Percentiles rank a stretch among this genome's conserved stretches.
These are phyloP conservation scores for Rhinocladiella mackenziei DNA, from an alignment of 2,329 filamentous ascomycete genomes.

Conservation along the genomic window DNA sequence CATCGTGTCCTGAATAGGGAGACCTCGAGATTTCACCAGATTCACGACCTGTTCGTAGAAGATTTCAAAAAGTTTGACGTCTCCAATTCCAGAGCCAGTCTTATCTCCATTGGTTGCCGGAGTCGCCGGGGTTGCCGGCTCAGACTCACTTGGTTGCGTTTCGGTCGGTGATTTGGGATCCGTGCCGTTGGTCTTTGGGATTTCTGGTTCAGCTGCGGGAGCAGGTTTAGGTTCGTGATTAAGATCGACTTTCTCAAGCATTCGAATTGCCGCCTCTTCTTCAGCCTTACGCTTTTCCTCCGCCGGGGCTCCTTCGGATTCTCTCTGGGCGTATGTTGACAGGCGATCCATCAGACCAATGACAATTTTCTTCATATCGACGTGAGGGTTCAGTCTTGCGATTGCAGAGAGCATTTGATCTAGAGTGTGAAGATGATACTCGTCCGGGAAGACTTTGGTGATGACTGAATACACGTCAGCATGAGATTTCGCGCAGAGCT, in stretches of 20 bases:
- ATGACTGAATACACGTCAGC: slow-evolving; percentile 58
- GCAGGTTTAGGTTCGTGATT: slow-evolving; percentile 33
- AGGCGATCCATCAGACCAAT: slow-evolving; percentile 96
- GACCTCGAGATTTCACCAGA: slow-evolving; percentile 81
- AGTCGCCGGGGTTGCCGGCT: slow-evolving; percentile 26
- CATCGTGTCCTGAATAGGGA: slow-evolving; percentile 92
- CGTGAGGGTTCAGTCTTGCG: slow-evolving; percentile 86
- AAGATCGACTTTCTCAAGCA: slow-evolving; percentile 75
- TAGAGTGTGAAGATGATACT: slow-evolving; percentile 94
- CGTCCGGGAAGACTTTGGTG: slow-evolving; percentile 97
- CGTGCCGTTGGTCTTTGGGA: slow-evolving; percentile 35
- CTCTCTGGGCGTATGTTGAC: slow-evolving; percentile 88
- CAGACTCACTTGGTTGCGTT: slow-evolving; percentile 36
- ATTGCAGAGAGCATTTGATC: slow-evolving; percentile 94
- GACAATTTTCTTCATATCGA: slow-evolving; percentile 96
- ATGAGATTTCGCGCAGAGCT: neutral
- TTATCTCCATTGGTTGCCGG: slow-evolving; percentile 35
- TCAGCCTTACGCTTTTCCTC: slow-evolving; percentile 74
- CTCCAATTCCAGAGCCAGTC: slow-evolving; percentile 43
- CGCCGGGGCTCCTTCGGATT: slow-evolving; percentile 65
- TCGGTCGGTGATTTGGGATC: slow-evolving; percentile 19
- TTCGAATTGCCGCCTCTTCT: slow-evolving; percentile 71
- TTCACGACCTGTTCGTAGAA: slow-evolving; percentile 96
- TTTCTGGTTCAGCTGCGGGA: slow-evolving; percentile 31
- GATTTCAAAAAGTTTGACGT: slow-evolving; percentile 90